Conservation (phyloP, 306 rosid species). For the Vigna angularis region DNA sequence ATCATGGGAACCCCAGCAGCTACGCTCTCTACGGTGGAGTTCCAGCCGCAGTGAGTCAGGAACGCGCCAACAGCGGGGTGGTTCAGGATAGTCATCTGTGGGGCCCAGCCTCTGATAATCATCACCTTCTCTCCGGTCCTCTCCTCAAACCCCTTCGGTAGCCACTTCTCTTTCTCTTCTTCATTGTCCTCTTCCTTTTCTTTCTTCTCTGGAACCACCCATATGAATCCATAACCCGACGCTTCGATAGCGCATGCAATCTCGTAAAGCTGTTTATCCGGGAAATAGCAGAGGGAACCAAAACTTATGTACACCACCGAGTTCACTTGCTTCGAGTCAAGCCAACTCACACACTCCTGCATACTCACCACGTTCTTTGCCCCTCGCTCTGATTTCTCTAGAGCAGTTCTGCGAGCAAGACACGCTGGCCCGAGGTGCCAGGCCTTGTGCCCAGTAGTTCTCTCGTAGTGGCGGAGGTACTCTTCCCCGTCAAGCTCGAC, state of each 20-base stretch:
- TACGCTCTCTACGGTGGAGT: conserved; percentile 33
- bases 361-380: conserved; percentile 22
- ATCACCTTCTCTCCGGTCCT: conserved; percentile 26
- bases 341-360: conserved; percentile 47
- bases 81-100: conserved; percentile 31
- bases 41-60: conserved; percentile 49
- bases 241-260: conserved; percentile 42
- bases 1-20: conserved; percentile 47
- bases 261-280: conserved; percentile 47
- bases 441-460: conserved; percentile 26
- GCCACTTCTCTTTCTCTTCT: conserved; percentile 43
- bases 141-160: conserved; percentile 45
- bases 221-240: not conserved
- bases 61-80: conserved; percentile 32
- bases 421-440: conserved; percentile 56
- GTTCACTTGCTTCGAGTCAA: conserved; percentile 31
- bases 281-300: conserved; percentile 28
- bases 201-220: conserved; percentile 49
- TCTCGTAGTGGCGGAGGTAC: conserved; percentile 38
- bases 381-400: conserved; percentile 42
- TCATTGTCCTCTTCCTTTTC: conserved; percentile 24
- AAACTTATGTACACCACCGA: conserved; percentile 49
- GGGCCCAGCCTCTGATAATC: conserved; percentile 48
- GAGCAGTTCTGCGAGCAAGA: not conserved
- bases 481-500: conserved; percentile 49